These are phyloP conservation scores for Exophiala mesophila DNA, from an alignment of 2,329 filamentous ascomycete species.

Conservation along the genomic window DNA sequence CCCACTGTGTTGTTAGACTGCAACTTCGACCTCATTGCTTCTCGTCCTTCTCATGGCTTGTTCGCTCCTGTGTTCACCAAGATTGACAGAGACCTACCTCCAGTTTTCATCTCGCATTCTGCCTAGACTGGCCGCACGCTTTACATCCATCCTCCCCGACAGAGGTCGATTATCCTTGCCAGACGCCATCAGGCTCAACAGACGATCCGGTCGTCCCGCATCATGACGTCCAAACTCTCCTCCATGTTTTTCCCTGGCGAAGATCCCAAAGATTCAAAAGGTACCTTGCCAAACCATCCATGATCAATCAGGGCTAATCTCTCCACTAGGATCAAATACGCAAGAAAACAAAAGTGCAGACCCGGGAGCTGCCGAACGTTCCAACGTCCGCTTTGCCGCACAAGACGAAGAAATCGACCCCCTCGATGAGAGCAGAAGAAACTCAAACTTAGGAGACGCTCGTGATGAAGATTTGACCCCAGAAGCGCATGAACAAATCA, in stretches of 20 bases:
- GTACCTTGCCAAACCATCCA: slow-evolving; percentile 8
- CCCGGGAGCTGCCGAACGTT: slow-evolving; percentile 18
- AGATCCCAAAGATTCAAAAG: slow-evolving; percentile 18
- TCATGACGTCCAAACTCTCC: slow-evolving; percentile 26
- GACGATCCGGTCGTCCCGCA: slow-evolving; percentile 2
- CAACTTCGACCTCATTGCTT: no score
- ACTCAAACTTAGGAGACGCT: slow-evolving; percentile 17
- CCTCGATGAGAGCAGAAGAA: slow-evolving; percentile 12
- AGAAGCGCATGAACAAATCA: slow-evolving; percentile 59
- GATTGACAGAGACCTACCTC: no score
- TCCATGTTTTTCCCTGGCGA: slow-evolving; percentile 24
- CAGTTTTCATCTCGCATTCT: no score
- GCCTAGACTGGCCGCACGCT: no score
- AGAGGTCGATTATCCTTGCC: no score
- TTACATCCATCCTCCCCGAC: no score
- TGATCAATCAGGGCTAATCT: background rate
- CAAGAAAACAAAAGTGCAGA: slow-evolving; percentile 31
- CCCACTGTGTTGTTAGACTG: no score
- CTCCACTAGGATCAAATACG: slow-evolving; percentile 6
- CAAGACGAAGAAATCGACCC: slow-evolving; percentile 66
- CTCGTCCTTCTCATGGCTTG: no score
- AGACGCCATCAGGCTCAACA: no score
- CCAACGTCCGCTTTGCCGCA: slow-evolving; percentile 66
- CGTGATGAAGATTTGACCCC: slow-evolving; percentile 30
- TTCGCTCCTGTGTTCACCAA: no score